These are phyloP conservation scores for Phoenix roebelenii DNA, from an alignment of 176 grass and related monocot genomes.

Conservation along the genomic window DNA sequence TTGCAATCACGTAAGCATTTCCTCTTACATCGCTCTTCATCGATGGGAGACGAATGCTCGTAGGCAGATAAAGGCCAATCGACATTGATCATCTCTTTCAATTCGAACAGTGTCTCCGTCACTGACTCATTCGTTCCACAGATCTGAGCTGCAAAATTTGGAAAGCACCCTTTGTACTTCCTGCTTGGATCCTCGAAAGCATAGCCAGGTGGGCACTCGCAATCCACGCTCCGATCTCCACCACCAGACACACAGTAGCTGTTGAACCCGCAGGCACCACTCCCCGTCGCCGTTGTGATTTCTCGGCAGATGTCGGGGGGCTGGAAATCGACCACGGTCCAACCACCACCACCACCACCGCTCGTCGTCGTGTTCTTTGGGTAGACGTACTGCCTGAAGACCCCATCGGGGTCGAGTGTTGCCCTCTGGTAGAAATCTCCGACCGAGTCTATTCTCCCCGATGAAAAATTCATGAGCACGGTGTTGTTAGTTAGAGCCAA, in stretches of 20 bases:
- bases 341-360: neutral
- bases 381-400: constrained; percentile 41
- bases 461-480: constrained; percentile 4
- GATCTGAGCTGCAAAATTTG: constrained; percentile 29
- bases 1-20: neutral
- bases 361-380: constrained; percentile 21
- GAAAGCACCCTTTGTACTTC: constrained; percentile 31
- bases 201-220: constrained; percentile 25
- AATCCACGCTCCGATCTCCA: constrained; percentile 10
- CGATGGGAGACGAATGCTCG: neutral
- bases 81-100: neutral
- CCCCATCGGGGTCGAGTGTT: constrained; percentile 41
- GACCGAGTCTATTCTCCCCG: neutral
- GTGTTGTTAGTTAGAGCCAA: constrained; percentile 1
- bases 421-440: constrained; percentile 38
- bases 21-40: neutral
- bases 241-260: constrained; percentile 19
- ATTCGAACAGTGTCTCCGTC: too few relatives aligned
- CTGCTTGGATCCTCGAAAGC: constrained; percentile 30
- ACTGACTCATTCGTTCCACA: constrained; percentile 18
- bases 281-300: neutral
- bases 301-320: constrained; percentile 22
- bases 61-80: constrained; percentile 6
- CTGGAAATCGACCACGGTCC: constrained; percentile 11
- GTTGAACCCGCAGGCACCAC: constrained; percentile 24